Evolutionary conservation across 768 basidiomycete species (phyloP), one percentile per base, ranked within the genome.

Genomic region (Pisolithus tinctorius): DNA sequence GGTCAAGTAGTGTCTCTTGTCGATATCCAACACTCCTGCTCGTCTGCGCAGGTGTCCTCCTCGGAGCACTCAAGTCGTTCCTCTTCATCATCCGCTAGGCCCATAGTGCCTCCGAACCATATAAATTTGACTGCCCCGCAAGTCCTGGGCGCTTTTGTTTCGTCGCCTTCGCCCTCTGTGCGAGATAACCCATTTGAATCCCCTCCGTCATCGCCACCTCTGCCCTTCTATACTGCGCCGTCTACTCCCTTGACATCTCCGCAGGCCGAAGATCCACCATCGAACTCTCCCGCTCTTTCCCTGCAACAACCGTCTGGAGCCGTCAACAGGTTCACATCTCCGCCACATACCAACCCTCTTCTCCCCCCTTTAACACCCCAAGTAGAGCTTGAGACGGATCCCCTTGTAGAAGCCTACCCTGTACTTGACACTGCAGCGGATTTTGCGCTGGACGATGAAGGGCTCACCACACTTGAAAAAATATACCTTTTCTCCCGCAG

Each of bases 401-500:
- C 62, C 8, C 50, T 58, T 9, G 46, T 51, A 2, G 67, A 71
- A 25, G 64, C 53, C 26, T 52, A 68, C 46, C 51, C 57, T 13
- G 55, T 58, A 16, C 57, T 63, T 20, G 68, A 69, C 56, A 57
- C 68, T 17, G 63, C 63, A 20, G 45, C 69, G 26, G 75, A 75
- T 52, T 67, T 75, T 31, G 65, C 70, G 9, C 58, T 84, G 61
- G 91, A 93, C 57, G 88, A 93, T 57, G 90, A 91, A 55, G 81
- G 81, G 49, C 76, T 94, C 54, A 88, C 72, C 66, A 80, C 88
- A 20, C 80, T 97, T 45, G 94, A 97, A 71, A 85, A 88, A 63
- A 94, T 95, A 54, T 96, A 93, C 70, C 80, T 96, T 47, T 89
- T 91, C 60, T 85, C 86, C 54, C 77, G 85, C 55, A 92, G 89